Evolutionary conservation across 306 rosid genomes (phyloP), one percentile per base, ranked within the genome.

Genomic region (Prunus armeniaca): DNA sequence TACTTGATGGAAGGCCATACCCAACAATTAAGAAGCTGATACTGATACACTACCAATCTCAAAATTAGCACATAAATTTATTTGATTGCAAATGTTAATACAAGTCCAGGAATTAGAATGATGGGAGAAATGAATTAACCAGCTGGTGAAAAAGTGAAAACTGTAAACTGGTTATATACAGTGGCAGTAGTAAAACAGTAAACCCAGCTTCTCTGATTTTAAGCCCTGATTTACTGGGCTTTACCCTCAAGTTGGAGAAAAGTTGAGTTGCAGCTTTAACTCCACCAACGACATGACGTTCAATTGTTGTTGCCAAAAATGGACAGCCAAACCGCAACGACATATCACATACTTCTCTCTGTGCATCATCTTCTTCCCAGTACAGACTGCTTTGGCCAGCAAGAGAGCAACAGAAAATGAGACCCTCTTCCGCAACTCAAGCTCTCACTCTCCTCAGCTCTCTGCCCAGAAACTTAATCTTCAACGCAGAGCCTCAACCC

Each of bases 121-220:
- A 38, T 38, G 43, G 43, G 43, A 6, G 9, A 6, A 38, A 7
- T 38, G 1, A 38, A 38, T 38, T 1, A 52, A 13, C 18, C 1
- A 11, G 75, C 55, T 15, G 55, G 72, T 54, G 76, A 38, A 77
- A 72, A 76, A 82, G 49, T 79, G 67, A 17, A 19, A 75, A 14
- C 66, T 87, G 78, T 85, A 69, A 84, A 46, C 77, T 86, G 38
- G 79, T 6, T 6, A 38, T 38, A 86, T 63, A 77, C 57, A 12
- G 86, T 30, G 34, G 87, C 61, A 79, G 89, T 82, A 10, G 87
- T 47, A 47, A 38, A 38, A 38, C 43, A 38, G 9, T 38, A 47
- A 47, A 47, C 52, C 18, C 82, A 47, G 87, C 80, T 72, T 89
- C 78, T 75, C 88, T 78, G 51, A 87, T 81, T 73, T 89, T 73